Base-by-base conservation (phyloP, 129 eudicot species). In the Logfia minima region DNA sequence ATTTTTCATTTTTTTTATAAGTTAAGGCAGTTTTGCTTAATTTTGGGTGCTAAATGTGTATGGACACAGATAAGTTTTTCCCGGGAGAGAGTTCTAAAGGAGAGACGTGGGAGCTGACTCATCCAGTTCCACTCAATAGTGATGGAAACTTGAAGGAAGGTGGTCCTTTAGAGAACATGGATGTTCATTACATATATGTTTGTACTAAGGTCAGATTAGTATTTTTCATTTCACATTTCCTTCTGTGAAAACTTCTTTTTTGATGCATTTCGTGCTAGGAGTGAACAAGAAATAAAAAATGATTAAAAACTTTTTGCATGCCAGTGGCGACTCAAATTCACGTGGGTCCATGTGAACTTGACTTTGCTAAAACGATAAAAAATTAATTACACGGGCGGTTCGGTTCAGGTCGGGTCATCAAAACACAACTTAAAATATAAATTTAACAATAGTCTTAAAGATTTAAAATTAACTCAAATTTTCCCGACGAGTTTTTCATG, bases 171-270 rank as follows among this genome's bases (percentile, higher is more conserved):
- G 81, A 80, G 87, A 88, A 90, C 48, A 68, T 80, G 39, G 90
- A 93, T 51, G 90, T 93, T 67, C 98, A 93, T 77, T 93, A 88
- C 77, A 93, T 93, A 24, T 93, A 93, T 79, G 92, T 90, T 45
- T 93, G 98, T 80, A 84, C 80, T 43, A 90, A 90, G 96, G 95
- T 90, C 67, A 77, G 90, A 66, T 24, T 60, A 31, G 60, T 14
- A 34, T 26, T 11, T 26, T 64, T 48, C 58, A 41, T 32, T 68
- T 60, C 55, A 69, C 68, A 26, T 31, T 29, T 75, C 29, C 26
- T 31, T 18, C 21, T 2, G 45, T 39, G 45, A 8, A 8, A 39
- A 39, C 45, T 39, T 39, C 45, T 39, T 45, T 34, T 13, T 45
- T 13, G 16, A 45, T 45, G 18, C 53, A 45, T 45, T 3, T 13